phyloP scores from a whole-genome alignment of 2,329 filamentous ascomycete species.

The Cordyceps cateniannulata region DNA sequence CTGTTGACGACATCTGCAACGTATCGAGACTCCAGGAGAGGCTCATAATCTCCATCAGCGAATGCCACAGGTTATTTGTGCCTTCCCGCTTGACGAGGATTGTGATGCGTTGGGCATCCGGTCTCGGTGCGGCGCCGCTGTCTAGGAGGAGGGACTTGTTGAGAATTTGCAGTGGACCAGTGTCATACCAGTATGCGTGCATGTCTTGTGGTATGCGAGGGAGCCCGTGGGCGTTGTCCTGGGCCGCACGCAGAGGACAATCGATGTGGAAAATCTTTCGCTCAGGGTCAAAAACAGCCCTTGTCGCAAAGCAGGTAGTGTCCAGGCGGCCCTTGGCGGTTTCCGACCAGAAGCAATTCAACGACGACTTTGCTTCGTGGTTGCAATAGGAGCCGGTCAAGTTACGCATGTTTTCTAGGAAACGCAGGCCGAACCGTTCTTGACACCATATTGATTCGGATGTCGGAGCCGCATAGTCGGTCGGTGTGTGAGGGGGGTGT shows the following conservation, averaged over 20 bases:
- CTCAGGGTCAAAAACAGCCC: constrained; percentile 4
- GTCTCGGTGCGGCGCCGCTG: neutral
- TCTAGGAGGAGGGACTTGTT: constrained; percentile 14
- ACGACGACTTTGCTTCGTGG: constrained; percentile 14
- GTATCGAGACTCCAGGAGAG: constrained; percentile 27
- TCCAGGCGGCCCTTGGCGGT: constrained; percentile 2
- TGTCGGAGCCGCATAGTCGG: neutral
- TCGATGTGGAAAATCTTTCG: neutral
- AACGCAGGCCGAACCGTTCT: constrained; percentile 14
- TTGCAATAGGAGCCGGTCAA: constrained; percentile 20
- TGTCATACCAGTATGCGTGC: constrained; percentile 25
- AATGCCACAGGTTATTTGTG: constrained; percentile 27
- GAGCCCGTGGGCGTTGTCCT: neutral
- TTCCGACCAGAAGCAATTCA: constrained; percentile 17
- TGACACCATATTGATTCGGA: constrained; percentile 8
- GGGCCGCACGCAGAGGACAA: constrained; percentile 1
- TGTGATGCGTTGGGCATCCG: neutral
- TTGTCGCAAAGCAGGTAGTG: constrained; percentile 8
- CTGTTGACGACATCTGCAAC: constrained; percentile 22
- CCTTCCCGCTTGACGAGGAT: constrained; percentile 31
- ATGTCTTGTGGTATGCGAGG: constrained; percentile 13
- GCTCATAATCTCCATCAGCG: constrained; percentile 28
- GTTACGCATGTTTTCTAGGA: constrained; percentile 21
- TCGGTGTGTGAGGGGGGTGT: neutral
- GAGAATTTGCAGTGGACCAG: constrained; percentile 22